Base-by-base conservation (phyloP, 352 stramenopile genomes). In the Salisapilia sapeloensis region DNA sequence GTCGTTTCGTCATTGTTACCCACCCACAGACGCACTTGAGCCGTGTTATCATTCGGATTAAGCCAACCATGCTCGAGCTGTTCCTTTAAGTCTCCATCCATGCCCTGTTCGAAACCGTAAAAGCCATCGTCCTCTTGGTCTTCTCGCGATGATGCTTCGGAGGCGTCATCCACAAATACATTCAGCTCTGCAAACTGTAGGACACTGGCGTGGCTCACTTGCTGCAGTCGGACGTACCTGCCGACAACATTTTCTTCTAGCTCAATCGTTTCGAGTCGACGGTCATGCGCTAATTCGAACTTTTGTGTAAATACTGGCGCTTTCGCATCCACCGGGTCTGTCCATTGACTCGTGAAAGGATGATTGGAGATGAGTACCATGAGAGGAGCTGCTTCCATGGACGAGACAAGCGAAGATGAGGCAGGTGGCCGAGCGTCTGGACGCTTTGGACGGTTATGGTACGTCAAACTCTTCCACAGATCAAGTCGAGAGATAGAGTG, bases 161-260 rank as follows among this genome's bases (percentile, higher is more conserved):
- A 31, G 13, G n/a, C n/a, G n/a, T n/a, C n/a, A 14, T 24, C 12
- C 2, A 44, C 28, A 24, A 83, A 54, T 14, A 81, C 53, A 44
- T 86, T 48, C 0, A 86, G 18, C 35, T 86, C 61, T 3, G 66
- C 63, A 46, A 86, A 79, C 30, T 77, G 61, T 16, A 83, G 46
- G 9, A 53, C 42, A 19, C 46, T 66, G 1, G 30, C 42, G 0
- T 26, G 16, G 15, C 49, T 56, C 31, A 60, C 60, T 6, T 60
- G 60, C 38, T 83, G 66, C 18, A 83, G 34, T 9, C 66, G 54
- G n/a, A 86, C 44, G 14, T 70, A 83, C 23, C 63, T 53, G 1
- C 56, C 70, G 9, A 39, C 27, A 11, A 57, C 35, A 27, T 26
- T 12, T 7, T 24, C 31, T 1, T 22, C 30, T 0, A 62, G 28